These are phyloP conservation scores for Lyophyllum atratum DNA, from an alignment of 768 basidiomycete genomes.

Conservation along the genomic window DNA sequence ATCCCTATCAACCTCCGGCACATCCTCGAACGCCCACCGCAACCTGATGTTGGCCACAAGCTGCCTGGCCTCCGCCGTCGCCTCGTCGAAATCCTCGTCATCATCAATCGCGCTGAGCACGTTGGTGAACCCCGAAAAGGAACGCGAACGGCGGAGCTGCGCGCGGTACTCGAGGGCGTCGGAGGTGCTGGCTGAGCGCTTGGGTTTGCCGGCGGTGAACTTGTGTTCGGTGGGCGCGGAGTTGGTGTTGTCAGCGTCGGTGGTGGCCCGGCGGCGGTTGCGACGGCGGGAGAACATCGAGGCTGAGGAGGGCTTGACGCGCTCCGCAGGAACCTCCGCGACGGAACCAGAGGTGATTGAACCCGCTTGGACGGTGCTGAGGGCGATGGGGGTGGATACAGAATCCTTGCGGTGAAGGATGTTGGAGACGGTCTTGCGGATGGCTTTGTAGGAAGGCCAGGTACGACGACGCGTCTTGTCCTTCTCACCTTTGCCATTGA, in stretches of 20 bases:
- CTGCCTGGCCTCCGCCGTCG: conserved; percentile 14
- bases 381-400: neutral
- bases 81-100: conserved; percentile 16
- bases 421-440: conserved; percentile 17
- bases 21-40: conserved; percentile 11
- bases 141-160: conserved; percentile 15
- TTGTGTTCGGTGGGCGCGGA: neutral
- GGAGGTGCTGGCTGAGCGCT: neutral
- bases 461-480: conserved; percentile 3
- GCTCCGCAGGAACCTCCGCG: neutral
- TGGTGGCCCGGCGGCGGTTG: conserved; percentile 5
- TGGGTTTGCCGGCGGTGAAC: neutral
- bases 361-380: neutral
- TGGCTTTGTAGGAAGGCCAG: conserved; percentile 17
- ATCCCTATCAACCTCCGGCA: neutral
- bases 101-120: conserved; percentile 10
- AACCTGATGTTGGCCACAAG: conserved; percentile 10
- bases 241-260: neutral
- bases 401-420: conserved; percentile 15
- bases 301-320: conserved; percentile 15
- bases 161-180: neutral
- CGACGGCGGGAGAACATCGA: conserved; percentile 6
- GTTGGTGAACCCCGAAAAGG: conserved; percentile 18
- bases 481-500: neutral
- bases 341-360: neutral